Conservation (phyloP, 1,284 basidiomycete species). For the Ceratobasidium sp. region DNA sequence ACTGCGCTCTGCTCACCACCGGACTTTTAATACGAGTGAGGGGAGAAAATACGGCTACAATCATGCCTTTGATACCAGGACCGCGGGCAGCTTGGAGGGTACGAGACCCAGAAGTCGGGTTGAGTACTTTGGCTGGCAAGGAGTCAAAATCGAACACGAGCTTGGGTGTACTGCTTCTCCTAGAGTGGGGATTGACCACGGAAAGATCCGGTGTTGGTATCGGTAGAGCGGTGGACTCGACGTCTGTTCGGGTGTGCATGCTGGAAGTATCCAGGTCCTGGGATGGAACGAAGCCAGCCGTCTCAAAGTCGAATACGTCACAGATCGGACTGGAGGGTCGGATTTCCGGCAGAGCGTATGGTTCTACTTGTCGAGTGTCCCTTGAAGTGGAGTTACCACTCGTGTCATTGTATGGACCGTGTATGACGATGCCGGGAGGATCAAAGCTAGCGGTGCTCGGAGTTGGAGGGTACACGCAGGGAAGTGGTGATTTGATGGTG, state of each 20-base stretch:
- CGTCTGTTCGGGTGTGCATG: not conserved
- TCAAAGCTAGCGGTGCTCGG: not conserved
- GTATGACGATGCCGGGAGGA: not conserved
- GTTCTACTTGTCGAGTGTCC: too few relatives aligned
- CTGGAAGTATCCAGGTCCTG: slow-evolving; percentile 3
- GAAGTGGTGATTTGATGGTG: not conserved
- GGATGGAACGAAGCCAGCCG: slow-evolving; percentile 47
- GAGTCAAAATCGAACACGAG: slow-evolving; percentile 28
- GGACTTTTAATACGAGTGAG: slow-evolving; percentile 19
- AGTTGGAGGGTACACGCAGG: not conserved
- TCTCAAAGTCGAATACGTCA: slow-evolving; percentile 25
- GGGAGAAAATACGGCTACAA: slow-evolving; percentile 3
- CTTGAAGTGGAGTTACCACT: not conserved
- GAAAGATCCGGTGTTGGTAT: too few relatives aligned
- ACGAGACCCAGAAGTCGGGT: not conserved
- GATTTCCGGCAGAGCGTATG: not conserved
- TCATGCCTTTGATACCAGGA: not conserved
- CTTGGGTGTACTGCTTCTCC: not conserved
- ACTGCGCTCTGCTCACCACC: slow-evolving; percentile 30
- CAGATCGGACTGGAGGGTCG: not conserved
- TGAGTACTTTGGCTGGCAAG: slow-evolving; percentile 9
- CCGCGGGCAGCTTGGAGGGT: slow-evolving; percentile 10
- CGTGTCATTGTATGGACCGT: not conserved
- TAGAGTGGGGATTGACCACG: not conserved
- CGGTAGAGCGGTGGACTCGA: slow-evolving; percentile 5